Conservation (phyloP, 768 basidiomycete species). For the Candolleomyces eurysporus region DNA sequence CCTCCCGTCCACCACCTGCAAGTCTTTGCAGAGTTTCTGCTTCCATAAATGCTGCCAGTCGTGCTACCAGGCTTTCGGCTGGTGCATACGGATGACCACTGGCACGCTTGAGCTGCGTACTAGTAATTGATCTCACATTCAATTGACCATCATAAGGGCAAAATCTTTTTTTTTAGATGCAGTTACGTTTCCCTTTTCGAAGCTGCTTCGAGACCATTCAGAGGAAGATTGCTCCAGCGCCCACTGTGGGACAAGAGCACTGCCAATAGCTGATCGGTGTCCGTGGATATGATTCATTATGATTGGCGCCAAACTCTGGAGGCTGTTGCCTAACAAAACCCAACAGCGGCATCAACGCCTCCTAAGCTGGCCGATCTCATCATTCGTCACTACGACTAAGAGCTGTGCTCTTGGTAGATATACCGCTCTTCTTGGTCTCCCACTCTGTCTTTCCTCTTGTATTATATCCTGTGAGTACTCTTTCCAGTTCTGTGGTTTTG, state of each 20-base stretch:
- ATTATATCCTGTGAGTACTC: background rate
- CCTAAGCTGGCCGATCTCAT: conserved; percentile 1
- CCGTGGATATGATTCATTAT: background rate
- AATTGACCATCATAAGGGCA: too few relatives aligned
- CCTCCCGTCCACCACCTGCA: too few relatives aligned
- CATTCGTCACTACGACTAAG: background rate
- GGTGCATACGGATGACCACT: too few relatives aligned
- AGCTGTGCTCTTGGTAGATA: background rate
- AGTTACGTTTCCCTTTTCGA: too few relatives aligned
- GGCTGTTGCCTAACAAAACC: background rate
- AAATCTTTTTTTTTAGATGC: too few relatives aligned
- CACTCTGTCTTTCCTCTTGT: background rate
- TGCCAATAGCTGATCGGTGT: background rate
- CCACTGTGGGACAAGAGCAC: background rate
- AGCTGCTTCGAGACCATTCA: too few relatives aligned
- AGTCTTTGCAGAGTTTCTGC: too few relatives aligned
- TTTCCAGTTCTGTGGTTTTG: background rate
- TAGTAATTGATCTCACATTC: too few relatives aligned
- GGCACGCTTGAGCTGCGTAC: too few relatives aligned
- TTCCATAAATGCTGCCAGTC: too few relatives aligned
- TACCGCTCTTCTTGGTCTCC: background rate
- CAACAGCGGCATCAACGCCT: background rate
- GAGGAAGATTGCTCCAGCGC: too few relatives aligned
- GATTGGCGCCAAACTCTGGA: background rate
- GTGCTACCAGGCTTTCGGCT: too few relatives aligned